Evolutionary conservation across 345 rosid genomes (phyloP), one percentile per base, ranked within the genome.

Genomic region (Sonneratia caseolaris): DNA sequence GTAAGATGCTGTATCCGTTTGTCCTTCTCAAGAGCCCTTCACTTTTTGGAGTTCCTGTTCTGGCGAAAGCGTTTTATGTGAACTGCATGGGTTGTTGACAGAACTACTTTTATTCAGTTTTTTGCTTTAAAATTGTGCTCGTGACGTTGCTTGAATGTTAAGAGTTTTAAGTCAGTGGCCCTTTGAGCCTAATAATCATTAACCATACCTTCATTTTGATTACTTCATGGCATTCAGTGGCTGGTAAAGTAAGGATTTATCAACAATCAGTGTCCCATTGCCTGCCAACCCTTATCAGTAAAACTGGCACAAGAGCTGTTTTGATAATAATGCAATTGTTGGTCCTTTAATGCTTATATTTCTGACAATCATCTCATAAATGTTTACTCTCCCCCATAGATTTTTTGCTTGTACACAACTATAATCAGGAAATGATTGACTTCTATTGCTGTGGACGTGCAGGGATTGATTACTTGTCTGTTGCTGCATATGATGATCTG

Each of bases 401-500:
- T 49, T 49, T 49, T 3, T 27, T 27, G 32, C 32, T 27, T 55
- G 65, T 24, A 2, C 9, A 32, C 65, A 61, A 61, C 65, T 24
- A 61, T 3, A 27, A 32, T 62, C 32, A 10, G 37, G 66, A 35
- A 62, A 27, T n/a, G 32, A 42, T 15, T 2, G 16, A 27, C 36
- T 37, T 35, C 51, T 36, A 7, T 51, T 49, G 40, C 24, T 53
- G 37, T 70, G 64, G 56, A 70, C n/a, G 71, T 75, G 70, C 18
- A 68, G 70, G 70, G 35, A 32, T 77, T 75, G 59, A 55, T 56
- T 64, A 75, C 6, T 19, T 51, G 22, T 53, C 51, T 27, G 73
- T 71, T 40, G 65, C 73, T 37, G 64, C 66, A 6, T 77, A 77
- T 57, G 87, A 76, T 62, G 82, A 86, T 78, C 68, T 77, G 72